Conservation (phyloP, 2,329 filamentous ascomycete genomes). For the Fusarium subtropicale region DNA sequence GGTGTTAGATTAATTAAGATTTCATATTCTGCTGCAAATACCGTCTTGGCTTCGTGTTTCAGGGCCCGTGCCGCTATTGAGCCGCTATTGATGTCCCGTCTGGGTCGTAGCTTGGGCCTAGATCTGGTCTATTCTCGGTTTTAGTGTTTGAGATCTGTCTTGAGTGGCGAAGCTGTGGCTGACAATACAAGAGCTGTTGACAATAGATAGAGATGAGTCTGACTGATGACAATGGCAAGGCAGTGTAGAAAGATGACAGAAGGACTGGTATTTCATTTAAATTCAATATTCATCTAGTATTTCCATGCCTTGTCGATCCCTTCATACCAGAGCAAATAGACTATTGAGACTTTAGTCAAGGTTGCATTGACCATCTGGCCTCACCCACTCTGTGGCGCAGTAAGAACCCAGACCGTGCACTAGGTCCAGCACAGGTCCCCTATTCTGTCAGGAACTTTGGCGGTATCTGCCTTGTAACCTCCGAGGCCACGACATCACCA, state of each 20-base stretch:
- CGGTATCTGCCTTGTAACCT: slow-evolving; percentile 18
- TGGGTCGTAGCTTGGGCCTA: slow-evolving; percentile 11
- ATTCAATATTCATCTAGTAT: background rate
- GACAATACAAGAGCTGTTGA: background rate
- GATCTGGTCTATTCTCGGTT: slow-evolving; percentile 16
- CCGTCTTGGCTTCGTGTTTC: slow-evolving; percentile 9
- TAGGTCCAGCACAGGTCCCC: slow-evolving; percentile 29
- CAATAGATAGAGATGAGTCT: background rate
- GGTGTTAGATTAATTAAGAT: slow-evolving; percentile 5
- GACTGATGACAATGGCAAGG: background rate
- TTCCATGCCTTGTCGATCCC: slow-evolving; percentile 1
- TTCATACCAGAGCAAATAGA: slow-evolving; percentile 3
- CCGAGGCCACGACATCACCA: slow-evolving; percentile 45
- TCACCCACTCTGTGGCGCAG: slow-evolving; percentile 31
- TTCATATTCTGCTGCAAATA: background rate
- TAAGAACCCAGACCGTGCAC: slow-evolving; percentile 2
- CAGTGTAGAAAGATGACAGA: background rate
- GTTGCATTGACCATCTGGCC: slow-evolving; percentile 22
- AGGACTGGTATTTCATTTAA: background rate
- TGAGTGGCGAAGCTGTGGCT: slow-evolving; percentile 28
- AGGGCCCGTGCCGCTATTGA: slow-evolving; percentile 30
- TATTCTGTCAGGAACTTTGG: slow-evolving; percentile 37
- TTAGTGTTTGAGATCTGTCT: slow-evolving; percentile 20
- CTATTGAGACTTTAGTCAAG: slow-evolving; percentile 7
- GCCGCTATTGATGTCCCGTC: slow-evolving; percentile 30